Percentiles rank a stretch among this genome's conserved stretches.
Conservation (phyloP, 2,329 filamentous ascomycete species). For the Fusarium camptoceras region DNA sequence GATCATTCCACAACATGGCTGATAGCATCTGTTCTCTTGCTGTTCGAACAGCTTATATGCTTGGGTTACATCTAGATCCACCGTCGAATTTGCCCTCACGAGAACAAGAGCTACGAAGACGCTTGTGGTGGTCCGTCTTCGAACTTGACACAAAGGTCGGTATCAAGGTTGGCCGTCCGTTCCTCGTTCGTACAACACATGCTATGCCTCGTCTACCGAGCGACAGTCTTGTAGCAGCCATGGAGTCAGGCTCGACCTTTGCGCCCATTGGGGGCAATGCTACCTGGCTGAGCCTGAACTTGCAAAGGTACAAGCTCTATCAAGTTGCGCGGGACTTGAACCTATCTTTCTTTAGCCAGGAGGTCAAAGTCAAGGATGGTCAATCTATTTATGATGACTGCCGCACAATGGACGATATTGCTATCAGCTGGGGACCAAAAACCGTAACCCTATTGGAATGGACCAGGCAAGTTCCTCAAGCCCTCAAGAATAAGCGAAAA, state of each 20-base stretch:
- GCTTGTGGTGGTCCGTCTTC: constrained; percentile 19
- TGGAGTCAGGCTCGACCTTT: constrained; percentile 15
- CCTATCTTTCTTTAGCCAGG: background rate
- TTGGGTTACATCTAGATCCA: constrained; percentile 3
- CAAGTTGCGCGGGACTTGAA: background rate
- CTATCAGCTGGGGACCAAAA: background rate
- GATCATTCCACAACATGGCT: constrained; percentile 24
- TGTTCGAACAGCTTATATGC: constrained; percentile 20
- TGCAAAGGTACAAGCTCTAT: constrained; percentile 10
- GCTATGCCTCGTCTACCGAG: background rate
- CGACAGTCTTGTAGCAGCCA: constrained; percentile 3
- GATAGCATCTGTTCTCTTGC: constrained; percentile 11
- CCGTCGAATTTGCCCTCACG: background rate
- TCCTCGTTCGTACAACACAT: constrained; percentile 3
- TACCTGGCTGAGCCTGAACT: constrained; percentile 12
- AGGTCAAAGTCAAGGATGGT: background rate
- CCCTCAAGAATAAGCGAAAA: background rate
- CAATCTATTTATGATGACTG: background rate
- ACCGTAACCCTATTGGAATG: background rate
- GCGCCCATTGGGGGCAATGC: constrained; percentile 7
- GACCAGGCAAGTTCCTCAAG: background rate
- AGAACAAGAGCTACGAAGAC: constrained; percentile 3
- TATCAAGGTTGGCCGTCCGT: constrained; percentile 14
- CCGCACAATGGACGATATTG: background rate
- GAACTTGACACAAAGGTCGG: constrained; percentile 14